phyloP scores from a whole-genome alignment of 345 rosid genomes.

The Salix exigua region DNA sequence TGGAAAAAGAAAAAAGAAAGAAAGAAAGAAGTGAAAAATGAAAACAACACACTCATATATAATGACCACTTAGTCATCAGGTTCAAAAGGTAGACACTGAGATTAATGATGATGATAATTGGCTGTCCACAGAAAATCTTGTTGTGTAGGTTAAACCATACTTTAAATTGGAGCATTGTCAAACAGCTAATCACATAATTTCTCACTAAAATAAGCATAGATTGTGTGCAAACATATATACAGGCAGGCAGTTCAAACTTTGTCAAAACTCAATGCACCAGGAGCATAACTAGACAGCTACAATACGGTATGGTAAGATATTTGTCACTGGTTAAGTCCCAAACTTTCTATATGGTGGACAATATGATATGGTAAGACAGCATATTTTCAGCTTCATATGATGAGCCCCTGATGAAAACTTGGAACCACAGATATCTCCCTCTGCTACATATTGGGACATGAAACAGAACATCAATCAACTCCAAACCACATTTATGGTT shows the following conservation, averaged over 20 bases:
- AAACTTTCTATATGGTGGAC: background rate
- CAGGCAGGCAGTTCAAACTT: background rate
- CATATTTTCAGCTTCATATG: background rate
- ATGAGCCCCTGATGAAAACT: background rate
- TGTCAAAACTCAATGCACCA: background rate
- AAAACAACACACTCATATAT: background rate
- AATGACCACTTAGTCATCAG: background rate
- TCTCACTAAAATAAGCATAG: background rate
- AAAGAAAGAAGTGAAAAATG: background rate
- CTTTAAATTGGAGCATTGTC: background rate
- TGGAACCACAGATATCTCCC: background rate
- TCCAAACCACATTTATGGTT: background rate
- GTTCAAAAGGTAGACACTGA: background rate
- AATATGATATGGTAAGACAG: background rate
- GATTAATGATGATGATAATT: background rate
- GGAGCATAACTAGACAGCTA: background rate
- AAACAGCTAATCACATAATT: background rate
- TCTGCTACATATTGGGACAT: background rate
- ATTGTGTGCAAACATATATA: background rate
- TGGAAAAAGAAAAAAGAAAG: background rate
- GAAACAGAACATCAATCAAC: background rate
- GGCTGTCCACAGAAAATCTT: background rate
- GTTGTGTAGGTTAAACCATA: background rate
- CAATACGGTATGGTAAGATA: background rate
- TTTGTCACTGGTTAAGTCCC: background rate